Base-by-base conservation (phyloP, 805 yeast genomes). In the Candida sithepensis region DNA sequence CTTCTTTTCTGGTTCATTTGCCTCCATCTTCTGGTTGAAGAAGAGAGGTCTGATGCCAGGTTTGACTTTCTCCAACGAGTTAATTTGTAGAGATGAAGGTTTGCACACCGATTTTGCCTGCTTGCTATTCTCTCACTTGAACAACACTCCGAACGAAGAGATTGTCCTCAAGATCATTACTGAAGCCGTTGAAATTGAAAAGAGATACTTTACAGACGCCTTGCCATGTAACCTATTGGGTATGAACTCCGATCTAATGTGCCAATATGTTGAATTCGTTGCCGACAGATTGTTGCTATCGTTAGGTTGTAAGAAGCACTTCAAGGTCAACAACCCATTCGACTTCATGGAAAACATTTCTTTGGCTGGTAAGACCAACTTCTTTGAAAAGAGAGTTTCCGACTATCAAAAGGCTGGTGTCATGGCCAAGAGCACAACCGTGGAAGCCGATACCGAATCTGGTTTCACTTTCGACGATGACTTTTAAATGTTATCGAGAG, bases 381-480 rank as follows among this genome's bases (percentile, higher is more conserved):
- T 92, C 82, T 92, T 92, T 67, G 99, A 92, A 79, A 92, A 92
- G 82, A 87, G 99, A 75, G 99, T 92, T 49, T 87, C 96, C 49
- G 99, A 92, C 73, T 92, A 92, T 75, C 99, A 92, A 75, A 94
- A 92, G 77, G 98, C 99, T 49, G 98, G 99, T 77, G 99, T 92
- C 64, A 92, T 92, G 94, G 92, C 96, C 57, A 79, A 81, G 59
- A 66, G 74, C 52, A 65, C 68, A 52, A 72, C 71, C 52, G 57
- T 67, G 42, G 73, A 70, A 54, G 28, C 60, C 8, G 56, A 53
- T n/a, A 55, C 69, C 41, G 77, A 75, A 47, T 74, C 74, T 66
- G 79, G 81, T 41, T 91, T 92, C 73, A 73, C 85, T 42, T 85
- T 94, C 61, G 96, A 91, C 70, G 99, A 92, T 72, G 98, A 94